Percentiles rank a stretch among this genome's conserved stretches.
Evolutionary conservation across 163 green algal species (phyloP).

Genomic region (Coccomyxa subellipsoidea): DNA sequence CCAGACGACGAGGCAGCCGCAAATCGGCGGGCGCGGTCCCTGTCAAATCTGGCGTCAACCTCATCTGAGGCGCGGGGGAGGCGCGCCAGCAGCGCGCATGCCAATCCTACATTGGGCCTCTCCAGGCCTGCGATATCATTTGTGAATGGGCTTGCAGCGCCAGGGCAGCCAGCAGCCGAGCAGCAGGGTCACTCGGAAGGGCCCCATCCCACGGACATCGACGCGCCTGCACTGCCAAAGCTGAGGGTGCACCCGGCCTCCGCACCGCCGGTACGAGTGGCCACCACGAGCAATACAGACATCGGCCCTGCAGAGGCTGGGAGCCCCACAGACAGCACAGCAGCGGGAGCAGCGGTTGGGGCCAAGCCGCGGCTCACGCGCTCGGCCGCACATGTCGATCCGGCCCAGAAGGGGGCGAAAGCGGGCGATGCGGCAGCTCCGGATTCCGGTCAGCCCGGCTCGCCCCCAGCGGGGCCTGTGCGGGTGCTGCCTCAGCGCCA

Average conservation of each 20-base stretch:
- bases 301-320: not conserved
- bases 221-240: not conserved
- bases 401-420: not conserved
- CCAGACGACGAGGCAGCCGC: not conserved
- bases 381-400: not conserved
- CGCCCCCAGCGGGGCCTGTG: not conserved
- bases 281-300: not conserved
- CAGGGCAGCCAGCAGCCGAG: not conserved
- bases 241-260: not conserved
- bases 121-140: not conserved
- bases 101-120: not conserved
- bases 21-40: not conserved
- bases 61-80: not conserved
- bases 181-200: not conserved
- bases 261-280: not conserved
- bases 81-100: not conserved
- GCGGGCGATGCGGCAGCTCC: not conserved
- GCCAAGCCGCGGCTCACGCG: not conserved
- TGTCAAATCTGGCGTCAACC: not conserved
- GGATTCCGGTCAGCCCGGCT: not conserved
- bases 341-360: not conserved
- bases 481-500: not conserved
- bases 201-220: not conserved
- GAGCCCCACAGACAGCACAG: not conserved
- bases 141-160: not conserved